Evolutionary conservation across 176 grass and related monocot genomes (phyloP).

Genomic region (Panicum miliaceum): DNA sequence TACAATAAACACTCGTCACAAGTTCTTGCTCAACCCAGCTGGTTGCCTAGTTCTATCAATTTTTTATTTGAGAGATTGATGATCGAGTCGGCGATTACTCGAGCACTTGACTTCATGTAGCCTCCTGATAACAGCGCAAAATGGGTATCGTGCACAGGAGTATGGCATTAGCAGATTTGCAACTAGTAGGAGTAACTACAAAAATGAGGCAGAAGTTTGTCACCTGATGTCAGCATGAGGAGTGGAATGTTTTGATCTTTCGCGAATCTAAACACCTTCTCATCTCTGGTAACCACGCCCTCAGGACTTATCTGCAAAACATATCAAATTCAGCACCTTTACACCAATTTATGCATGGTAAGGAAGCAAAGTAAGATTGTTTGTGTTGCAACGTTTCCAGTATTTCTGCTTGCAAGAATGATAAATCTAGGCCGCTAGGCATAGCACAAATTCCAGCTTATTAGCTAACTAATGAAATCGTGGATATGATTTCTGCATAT

Average conservation of each 20-base stretch:
- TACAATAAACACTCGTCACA: not conserved
- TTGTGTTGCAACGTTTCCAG: not conserved
- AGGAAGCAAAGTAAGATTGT: not conserved
- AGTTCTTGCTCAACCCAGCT: constrained; percentile 31
- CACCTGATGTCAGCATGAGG: constrained; percentile 94
- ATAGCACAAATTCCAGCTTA: not conserved
- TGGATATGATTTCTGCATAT: not conserved
- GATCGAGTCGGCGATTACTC: constrained; percentile 80
- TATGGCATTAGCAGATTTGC: not conserved
- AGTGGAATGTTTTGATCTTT: constrained; percentile 89
- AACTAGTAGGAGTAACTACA: not conserved
- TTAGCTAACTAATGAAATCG: not conserved
- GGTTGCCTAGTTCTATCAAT: constrained; percentile 57
- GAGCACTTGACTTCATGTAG: constrained; percentile 94
- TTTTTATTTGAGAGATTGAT: constrained; percentile 88
- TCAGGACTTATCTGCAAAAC: constrained; percentile 65
- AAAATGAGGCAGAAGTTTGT: not conserved
- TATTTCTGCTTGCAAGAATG: not conserved
- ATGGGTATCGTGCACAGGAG: not conserved
- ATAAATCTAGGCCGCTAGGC: not conserved
- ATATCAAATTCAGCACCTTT: not conserved
- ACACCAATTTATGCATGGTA: not conserved
- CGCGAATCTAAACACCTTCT: constrained; percentile 90
- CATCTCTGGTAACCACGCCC: constrained; percentile 82
- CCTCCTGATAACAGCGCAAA: constrained; percentile 58